Evolutionary conservation across 2,329 filamentous ascomycete species (phyloP).

Genomic region (Raffaelea deltoideospora): DNA sequence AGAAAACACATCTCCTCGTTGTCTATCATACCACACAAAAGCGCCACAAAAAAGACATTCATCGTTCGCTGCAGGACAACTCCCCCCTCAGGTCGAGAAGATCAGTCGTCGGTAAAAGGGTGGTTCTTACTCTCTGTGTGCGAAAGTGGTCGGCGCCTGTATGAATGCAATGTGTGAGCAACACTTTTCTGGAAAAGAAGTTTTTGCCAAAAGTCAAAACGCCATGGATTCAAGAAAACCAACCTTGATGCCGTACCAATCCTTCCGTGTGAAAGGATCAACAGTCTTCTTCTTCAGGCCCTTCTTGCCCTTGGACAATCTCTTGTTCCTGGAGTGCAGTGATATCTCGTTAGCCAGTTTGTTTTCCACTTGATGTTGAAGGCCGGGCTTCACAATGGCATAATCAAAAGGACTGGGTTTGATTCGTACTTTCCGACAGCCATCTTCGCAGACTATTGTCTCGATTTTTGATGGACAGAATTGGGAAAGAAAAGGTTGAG

Average conservation of each 20-base stretch:
- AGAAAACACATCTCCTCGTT: too few relatives aligned
- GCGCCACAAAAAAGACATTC: too few relatives aligned
- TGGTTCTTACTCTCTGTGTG: constrained; percentile 75
- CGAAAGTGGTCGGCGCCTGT: constrained; percentile 91
- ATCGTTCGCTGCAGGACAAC: too few relatives aligned
- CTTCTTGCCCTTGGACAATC: constrained; percentile 99
- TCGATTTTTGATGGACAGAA: constrained; percentile 23
- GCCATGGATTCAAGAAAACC: too few relatives aligned
- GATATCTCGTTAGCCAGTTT: constrained; percentile 1
- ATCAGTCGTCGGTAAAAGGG: neutral
- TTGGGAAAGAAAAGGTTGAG: too few relatives aligned
- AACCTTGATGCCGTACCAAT: constrained; percentile 97
- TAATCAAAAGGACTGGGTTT: neutral
- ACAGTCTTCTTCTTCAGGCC: constrained; percentile 98
- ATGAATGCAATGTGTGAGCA: too few relatives aligned
- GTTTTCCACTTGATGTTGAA: neutral
- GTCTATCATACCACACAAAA: too few relatives aligned
- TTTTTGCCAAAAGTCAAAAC: neutral
- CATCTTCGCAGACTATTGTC: constrained; percentile 37
- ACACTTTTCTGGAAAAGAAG: neutral
- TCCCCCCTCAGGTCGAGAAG: too few relatives aligned
- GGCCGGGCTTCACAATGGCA: too few relatives aligned
- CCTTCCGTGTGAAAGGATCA: constrained; percentile 97
- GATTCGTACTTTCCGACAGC: constrained; percentile 39
- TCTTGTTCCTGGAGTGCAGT: constrained; percentile 83